Evolutionary conservation across 2,329 filamentous ascomycete species (phyloP).

Genomic region (Chaetomiaceae sp.): DNA sequence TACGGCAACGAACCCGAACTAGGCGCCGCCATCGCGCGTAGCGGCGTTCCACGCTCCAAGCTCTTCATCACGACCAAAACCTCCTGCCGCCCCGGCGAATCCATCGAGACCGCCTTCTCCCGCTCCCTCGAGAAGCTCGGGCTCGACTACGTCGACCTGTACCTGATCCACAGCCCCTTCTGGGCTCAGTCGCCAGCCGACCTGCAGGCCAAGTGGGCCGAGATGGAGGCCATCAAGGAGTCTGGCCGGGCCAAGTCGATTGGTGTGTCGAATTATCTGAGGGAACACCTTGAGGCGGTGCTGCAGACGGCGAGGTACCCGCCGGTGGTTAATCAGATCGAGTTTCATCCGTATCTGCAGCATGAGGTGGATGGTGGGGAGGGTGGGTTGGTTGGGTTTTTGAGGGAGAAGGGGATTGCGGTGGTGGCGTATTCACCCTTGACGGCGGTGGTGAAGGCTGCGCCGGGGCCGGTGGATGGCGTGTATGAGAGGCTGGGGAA

Average conservation of each 20-base stretch:
- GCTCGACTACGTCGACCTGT: conserved; percentile 68
- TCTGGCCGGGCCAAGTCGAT: conserved; percentile 65
- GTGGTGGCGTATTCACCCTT: conserved; percentile 54
- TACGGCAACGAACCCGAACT: conserved; percentile 67
- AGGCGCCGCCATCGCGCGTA: conserved; percentile 64
- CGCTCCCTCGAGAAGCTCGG: conserved; percentile 61
- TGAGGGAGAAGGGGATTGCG: conserved; percentile 53
- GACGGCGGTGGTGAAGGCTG: conserved; percentile 45
- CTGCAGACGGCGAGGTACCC: conserved; percentile 55
- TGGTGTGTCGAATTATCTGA: conserved; percentile 71
- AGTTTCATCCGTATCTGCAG: conserved; percentile 73
- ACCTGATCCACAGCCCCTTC: conserved; percentile 58
- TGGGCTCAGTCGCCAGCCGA: conserved; percentile 45
- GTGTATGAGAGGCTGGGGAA: conserved; percentile 47
- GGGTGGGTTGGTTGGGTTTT: conserved; percentile 51
- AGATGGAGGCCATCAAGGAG: conserved; percentile 61
- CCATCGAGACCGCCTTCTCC: conserved; percentile 49
- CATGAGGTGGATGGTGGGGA: conserved; percentile 49
- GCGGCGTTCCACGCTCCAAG: conserved; percentile 59
- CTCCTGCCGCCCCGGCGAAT: conserved; percentile 32
- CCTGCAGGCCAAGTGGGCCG: conserved; percentile 57
- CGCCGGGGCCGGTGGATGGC: conserved; percentile 50
- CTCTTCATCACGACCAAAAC: conserved; percentile 66
- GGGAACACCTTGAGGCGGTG: conserved; percentile 51
- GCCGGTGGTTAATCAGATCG: conserved; percentile 75